phyloP scores from a whole-genome alignment of 2,329 filamentous ascomycete species.

The Ophiostoma himal-ulmi region DNA sequence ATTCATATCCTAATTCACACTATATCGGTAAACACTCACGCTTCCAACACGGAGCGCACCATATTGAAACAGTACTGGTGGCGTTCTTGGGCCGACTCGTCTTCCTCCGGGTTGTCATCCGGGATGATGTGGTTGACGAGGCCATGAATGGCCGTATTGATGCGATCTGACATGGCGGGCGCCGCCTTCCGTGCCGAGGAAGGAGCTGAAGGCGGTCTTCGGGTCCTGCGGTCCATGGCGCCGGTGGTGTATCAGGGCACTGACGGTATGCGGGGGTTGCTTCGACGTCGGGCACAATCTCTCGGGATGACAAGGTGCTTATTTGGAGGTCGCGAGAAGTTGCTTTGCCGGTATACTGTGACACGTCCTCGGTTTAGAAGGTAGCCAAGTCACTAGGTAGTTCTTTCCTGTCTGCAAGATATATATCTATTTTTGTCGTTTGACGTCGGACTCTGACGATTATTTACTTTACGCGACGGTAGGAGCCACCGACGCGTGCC shows the following conservation, averaged over 20 bases:
- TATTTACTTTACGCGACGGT: conserved; percentile 19
- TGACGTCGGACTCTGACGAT: background rate
- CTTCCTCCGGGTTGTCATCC: conserved; percentile 57
- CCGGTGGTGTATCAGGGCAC: conserved; percentile 9
- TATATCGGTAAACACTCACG: conserved; percentile 34
- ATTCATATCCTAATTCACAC: background rate
- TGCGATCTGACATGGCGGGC: conserved; percentile 58
- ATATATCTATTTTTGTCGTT: conserved; percentile 13
- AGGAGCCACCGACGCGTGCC: conserved; percentile 21
- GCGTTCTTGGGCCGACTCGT: conserved; percentile 61
- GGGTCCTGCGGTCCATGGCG: conserved; percentile 22
- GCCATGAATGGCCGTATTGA: conserved; percentile 72
- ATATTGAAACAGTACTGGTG: conserved; percentile 57
- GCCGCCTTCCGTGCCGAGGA: conserved; percentile 40
- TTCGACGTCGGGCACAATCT: background rate
- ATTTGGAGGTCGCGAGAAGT: background rate
- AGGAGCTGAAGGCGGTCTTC: conserved; percentile 16
- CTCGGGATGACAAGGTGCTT: background rate
- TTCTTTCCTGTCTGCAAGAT: background rate
- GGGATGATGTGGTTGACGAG: conserved; percentile 71
- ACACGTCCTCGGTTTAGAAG: background rate
- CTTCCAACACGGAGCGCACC: conserved; percentile 47
- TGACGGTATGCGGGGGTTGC: conserved; percentile 2
- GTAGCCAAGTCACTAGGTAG: background rate
- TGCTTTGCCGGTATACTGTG: background rate